Evolutionary conservation across 2,329 filamentous ascomycete species (phyloP).

Genomic region (Aspergillus terreus): DNA sequence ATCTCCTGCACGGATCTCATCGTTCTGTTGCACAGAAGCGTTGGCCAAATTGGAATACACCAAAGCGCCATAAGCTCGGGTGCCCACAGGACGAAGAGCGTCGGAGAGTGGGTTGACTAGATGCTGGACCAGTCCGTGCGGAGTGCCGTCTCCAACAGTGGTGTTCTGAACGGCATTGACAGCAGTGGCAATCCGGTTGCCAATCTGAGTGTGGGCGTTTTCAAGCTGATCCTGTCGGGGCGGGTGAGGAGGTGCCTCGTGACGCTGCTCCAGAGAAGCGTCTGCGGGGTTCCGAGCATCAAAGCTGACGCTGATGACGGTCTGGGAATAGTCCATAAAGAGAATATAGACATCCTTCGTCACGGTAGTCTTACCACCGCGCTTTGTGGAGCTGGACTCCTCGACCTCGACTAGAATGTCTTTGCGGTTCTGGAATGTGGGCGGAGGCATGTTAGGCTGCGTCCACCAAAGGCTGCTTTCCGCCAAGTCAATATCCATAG

Average conservation of each 20-base stretch:
- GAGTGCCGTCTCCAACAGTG: slow-evolving; percentile 78
- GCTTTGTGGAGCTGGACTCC: slow-evolving; percentile 66
- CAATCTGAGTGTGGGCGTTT: slow-evolving; percentile 75
- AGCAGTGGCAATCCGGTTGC: slow-evolving; percentile 69
- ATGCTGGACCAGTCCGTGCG: slow-evolving; percentile 72
- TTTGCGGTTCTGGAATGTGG: slow-evolving; percentile 73
- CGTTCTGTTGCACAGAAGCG: slow-evolving; percentile 80
- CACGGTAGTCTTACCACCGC: slow-evolving; percentile 66
- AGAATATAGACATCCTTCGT: slow-evolving; percentile 83
- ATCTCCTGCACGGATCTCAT: slow-evolving; percentile 90
- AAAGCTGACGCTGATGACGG: slow-evolving; percentile 75
- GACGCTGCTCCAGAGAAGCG: slow-evolving; percentile 75
- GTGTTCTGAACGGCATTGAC: slow-evolving; percentile 71
- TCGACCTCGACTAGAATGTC: slow-evolving; percentile 82
- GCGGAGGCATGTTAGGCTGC: slow-evolving; percentile 72
- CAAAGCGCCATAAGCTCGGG: slow-evolving; percentile 80
- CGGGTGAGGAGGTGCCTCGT: slow-evolving; percentile 75
- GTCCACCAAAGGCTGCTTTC: slow-evolving; percentile 81
- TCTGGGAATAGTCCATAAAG: slow-evolving; percentile 95
- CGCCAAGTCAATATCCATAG: slow-evolving; percentile 78
- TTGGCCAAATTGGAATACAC: slow-evolving; percentile 96
- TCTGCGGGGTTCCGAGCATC: slow-evolving; percentile 71
- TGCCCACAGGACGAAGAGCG: slow-evolving; percentile 79
- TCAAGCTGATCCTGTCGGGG: slow-evolving; percentile 93
- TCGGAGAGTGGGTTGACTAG: slow-evolving; percentile 70